phyloP scores from a whole-genome alignment of 768 basidiomycete genomes.

The Leccinum imitatum region DNA sequence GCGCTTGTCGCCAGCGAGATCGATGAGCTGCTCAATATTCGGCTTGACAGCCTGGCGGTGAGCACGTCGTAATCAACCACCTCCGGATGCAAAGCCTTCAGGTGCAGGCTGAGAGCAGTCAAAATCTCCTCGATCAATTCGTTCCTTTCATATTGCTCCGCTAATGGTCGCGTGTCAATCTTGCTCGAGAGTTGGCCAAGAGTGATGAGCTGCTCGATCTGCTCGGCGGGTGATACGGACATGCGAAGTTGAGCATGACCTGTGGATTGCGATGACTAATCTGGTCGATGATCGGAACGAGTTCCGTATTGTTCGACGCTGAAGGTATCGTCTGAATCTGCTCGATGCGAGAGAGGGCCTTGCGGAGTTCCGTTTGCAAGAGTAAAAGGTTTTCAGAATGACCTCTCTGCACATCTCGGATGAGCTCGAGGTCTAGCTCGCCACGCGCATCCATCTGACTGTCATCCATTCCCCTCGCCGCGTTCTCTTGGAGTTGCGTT shows the following conservation, averaged over 20 bases:
- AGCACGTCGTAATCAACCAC: constrained; percentile 71
- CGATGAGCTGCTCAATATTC: constrained; percentile 85
- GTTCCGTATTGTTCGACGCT: constrained; percentile 27
- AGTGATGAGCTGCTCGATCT: constrained; percentile 21
- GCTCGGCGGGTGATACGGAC: too few relatives aligned
- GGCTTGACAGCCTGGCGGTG: constrained; percentile 81
- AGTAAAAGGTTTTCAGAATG: constrained; percentile 58
- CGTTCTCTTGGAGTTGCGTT: constrained; percentile 63
- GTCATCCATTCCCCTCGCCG: constrained; percentile 55
- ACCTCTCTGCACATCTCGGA: constrained; percentile 69
- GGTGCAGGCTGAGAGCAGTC: constrained; percentile 54
- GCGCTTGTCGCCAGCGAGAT: constrained; percentile 83
- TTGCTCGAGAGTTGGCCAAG: constrained; percentile 47
- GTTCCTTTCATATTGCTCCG: constrained; percentile 51
- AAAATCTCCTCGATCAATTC: constrained; percentile 61
- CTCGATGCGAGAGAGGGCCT: constrained; percentile 46
- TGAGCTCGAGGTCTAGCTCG: constrained; percentile 75
- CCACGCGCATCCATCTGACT: constrained; percentile 70
- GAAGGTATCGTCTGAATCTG: constrained; percentile 20
- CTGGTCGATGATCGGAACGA: constrained; percentile 54
- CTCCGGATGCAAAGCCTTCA: constrained; percentile 61
- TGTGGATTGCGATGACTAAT: constrained; percentile 54
- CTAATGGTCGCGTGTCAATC: constrained; percentile 34
- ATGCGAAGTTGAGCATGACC: constrained; percentile 47
- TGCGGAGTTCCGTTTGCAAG: constrained; percentile 60